These are phyloP conservation scores for Acorus gramineus DNA, from an alignment of 106 monocot genomes.

Conservation along the genomic window DNA sequence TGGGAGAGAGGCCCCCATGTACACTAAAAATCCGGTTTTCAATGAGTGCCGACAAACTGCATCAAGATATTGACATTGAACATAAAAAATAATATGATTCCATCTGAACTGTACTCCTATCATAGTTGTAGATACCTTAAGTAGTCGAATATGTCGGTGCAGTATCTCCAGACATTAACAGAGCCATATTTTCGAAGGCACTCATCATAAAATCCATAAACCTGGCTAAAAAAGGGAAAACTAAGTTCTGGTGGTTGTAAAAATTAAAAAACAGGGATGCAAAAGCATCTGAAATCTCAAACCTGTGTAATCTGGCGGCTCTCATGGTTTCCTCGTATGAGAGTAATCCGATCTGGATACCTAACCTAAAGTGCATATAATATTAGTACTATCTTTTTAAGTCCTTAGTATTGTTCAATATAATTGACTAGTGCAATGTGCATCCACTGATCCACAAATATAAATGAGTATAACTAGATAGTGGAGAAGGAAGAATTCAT, in stretches of 20 bases:
- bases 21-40: slow-evolving; percentile 92
- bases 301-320: slow-evolving; percentile 99
- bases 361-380: slow-evolving; percentile 47
- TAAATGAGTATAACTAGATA: too few relatives aligned
- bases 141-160: slow-evolving; percentile 99
- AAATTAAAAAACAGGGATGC: too few relatives aligned
- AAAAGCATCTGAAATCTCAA: not conserved
- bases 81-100: not conserved
- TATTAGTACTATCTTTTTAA: too few relatives aligned
- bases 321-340: slow-evolving; percentile 97
- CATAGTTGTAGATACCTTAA: slow-evolving; percentile 39
- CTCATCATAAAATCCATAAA: slow-evolving; percentile 99
- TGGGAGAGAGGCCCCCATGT: slow-evolving; percentile 93
- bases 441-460: too few relatives aligned
- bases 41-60: slow-evolving; percentile 85
- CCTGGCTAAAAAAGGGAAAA: slow-evolving; percentile 24
- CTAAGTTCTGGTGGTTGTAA: too few relatives aligned
- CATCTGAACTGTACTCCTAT: not conserved
- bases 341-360: slow-evolving; percentile 94
- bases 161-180: slow-evolving; percentile 99
- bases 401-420: too few relatives aligned
- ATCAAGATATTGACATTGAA: not conserved
- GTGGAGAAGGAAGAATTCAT: too few relatives aligned
- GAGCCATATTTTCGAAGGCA: slow-evolving; percentile 99
- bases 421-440: too few relatives aligned